Evolutionary conservation across 768 basidiomycete species (phyloP).

Genomic region (Lyophyllum decastes): DNA sequence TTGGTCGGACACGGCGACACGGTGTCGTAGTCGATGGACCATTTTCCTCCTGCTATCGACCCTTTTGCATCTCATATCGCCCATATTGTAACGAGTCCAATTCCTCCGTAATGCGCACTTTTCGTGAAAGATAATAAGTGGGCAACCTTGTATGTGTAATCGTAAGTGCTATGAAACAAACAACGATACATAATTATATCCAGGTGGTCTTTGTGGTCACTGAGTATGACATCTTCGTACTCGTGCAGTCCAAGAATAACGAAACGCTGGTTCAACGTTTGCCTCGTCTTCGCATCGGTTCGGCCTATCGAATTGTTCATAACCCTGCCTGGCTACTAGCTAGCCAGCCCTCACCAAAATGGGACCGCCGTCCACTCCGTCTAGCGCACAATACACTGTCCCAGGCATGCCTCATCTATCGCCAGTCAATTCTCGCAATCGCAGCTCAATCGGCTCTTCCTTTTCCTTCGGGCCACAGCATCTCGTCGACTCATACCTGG

Average conservation of each 20-base stretch:
- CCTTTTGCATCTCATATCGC: not conserved
- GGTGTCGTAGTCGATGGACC: not conserved
- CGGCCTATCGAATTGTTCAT: not conserved
- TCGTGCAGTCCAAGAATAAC: no score
- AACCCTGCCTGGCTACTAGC: not conserved
- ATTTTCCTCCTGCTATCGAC: no score
- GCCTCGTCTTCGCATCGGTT: not conserved
- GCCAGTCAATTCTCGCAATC: conserved; percentile 56
- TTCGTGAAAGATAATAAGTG: no score
- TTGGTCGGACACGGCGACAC: not conserved
- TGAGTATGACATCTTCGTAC: no score
- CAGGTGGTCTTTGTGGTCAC: not conserved
- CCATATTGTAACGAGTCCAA: not conserved
- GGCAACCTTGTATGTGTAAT: no score
- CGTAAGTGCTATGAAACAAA: not conserved
- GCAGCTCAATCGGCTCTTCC: conserved; percentile 74
- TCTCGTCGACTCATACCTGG: conserved; percentile 70
- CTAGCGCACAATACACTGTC: conserved; percentile 40
- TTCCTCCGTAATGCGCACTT: not conserved
- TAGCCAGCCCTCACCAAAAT: conserved; percentile 20
- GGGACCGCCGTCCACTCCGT: conserved; percentile 53
- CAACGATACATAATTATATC: not conserved
- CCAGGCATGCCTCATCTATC: conserved; percentile 54
- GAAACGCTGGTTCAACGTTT: not conserved
- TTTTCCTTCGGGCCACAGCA: conserved; percentile 85